A percentile compares a stretch with the other conserved stretches of the same genome.
phyloP scores from a whole-genome alignment of 768 basidiomycete species.

The Lanmaoa pseudosensibilis region DNA sequence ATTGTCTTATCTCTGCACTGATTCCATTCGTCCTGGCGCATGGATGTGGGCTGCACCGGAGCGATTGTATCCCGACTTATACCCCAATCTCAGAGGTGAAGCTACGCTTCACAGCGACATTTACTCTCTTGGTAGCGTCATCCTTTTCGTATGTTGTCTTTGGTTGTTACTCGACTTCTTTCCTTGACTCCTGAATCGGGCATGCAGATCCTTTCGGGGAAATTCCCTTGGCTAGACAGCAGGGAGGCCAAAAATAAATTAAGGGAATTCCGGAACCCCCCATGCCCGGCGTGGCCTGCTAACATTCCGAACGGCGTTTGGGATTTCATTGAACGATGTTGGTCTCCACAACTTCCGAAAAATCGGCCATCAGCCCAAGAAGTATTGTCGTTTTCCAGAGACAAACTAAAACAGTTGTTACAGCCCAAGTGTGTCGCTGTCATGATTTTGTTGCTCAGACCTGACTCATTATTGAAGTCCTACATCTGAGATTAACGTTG shows the following conservation, averaged over 20 bases:
- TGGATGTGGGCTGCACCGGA: slow-evolving; percentile 1
- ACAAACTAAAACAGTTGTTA: not conserved
- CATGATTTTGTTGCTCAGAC: not conserved
- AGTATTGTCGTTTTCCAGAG: not conserved
- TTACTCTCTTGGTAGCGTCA: slow-evolving; percentile 4
- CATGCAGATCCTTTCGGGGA: slow-evolving; percentile 1
- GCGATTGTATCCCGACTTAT: not conserved
- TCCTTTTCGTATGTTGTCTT: slow-evolving; percentile 2
- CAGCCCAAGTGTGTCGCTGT: not conserved
- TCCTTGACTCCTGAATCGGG: not conserved
- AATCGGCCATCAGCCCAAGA: not conserved
- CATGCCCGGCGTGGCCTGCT: slow-evolving; percentile 1
- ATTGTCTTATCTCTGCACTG: not conserved
- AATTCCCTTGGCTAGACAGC: too few species aligned
- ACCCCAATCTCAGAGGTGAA: not conserved
- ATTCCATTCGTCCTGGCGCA: not conserved
- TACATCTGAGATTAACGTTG: slow-evolving; percentile 5
- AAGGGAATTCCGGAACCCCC: not conserved
- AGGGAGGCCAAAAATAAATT: not conserved
- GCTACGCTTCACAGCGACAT: slow-evolving; percentile 1
- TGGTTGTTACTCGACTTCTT: too few species aligned
- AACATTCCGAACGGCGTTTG: not conserved
- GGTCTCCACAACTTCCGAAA: not conserved
- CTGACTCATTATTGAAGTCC: not conserved
- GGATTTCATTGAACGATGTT: slow-evolving; percentile 3